Conservation (phyloP, 371 early-diverging fungal species). For the Circinella umbellata region DNA sequence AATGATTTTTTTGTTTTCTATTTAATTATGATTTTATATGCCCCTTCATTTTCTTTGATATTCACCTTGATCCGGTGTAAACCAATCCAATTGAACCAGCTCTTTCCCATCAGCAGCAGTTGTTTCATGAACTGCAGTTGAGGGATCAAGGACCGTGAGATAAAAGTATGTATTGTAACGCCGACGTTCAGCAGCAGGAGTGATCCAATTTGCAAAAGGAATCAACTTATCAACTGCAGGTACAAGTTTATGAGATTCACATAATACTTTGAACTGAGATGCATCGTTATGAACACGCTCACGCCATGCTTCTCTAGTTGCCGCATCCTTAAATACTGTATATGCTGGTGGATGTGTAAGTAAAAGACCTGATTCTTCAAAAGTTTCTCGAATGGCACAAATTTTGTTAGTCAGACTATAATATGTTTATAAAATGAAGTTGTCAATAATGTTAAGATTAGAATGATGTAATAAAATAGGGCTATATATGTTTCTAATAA, state of each 20-base stretch:
- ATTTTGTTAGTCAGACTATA: slow-evolving; percentile 45
- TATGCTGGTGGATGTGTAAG: slow-evolving; percentile 53
- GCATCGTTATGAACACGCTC: slow-evolving; percentile 57
- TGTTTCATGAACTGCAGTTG: slow-evolving; percentile 19
- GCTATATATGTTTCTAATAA: no score
- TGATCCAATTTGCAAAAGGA: slow-evolving; percentile 81
- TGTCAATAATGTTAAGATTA: neutral
- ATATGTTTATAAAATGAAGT: neutral
- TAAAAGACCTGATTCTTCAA: slow-evolving; percentile 81
- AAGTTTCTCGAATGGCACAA: slow-evolving; percentile 84
- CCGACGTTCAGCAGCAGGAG: slow-evolving; percentile 66
- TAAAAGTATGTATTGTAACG: slow-evolving; percentile 83
- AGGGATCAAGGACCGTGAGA: slow-evolving; percentile 53
- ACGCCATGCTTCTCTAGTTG: slow-evolving; percentile 50
- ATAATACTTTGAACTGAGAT: slow-evolving; percentile 57
- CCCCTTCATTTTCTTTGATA: no score
- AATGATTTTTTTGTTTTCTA: no score
- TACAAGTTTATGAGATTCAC: slow-evolving; percentile 41
- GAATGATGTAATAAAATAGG: no score
- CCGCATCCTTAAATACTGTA: slow-evolving; percentile 29
- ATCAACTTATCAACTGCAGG: slow-evolving; percentile 54
- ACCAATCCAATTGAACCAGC: slow-evolving; percentile 68
- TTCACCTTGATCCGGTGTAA: slow-evolving; percentile 65
- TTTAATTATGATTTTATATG: no score
- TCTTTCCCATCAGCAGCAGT: slow-evolving; percentile 68